Base-by-base conservation (phyloP, 2,329 filamentous ascomycete species). In the Waltergamsia citrina region DNA sequence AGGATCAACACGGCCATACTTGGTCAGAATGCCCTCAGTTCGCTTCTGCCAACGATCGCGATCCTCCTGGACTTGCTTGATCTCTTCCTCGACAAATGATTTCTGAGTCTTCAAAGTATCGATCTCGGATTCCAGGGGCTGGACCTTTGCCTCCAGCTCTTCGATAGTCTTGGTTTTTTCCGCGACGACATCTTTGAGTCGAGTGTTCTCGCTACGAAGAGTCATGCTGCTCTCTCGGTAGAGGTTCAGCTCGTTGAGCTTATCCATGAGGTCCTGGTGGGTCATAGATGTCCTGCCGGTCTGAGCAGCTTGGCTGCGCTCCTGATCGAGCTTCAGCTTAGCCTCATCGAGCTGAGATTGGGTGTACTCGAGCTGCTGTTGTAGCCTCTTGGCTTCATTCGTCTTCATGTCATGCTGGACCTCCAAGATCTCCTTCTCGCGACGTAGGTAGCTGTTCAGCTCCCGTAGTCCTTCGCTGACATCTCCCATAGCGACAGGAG, bases 371-470 rank as follows among this genome's bases (percentile, higher is more conserved):
- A 95, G 71, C 51, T 96, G 87, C 48, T 95, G 86, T 49, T 90
- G 85, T 27, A 95, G 61, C 35, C 92, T 78, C 59, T 93, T 94
- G 35, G 78, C 71, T 58, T 98, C 92, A 47, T 94, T 85, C 1
- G 79, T 71, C 48, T 90, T 88, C 29, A 96, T 69, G 46, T 95
- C 88, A 48, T 87, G 84, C 50, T 96, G 90, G n/a, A 95, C 85
- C 47, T 98, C 90, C 7, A 95, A 73, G 43, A 98, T 96, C 53
- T 96, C 92, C 65, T 96, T 98, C 60, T 98, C 93, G 27, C 86
- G 82, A 29, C 90, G 81, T 40, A 98, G 66, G 55, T 92, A 98
- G 41, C 76, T 82, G 59, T 94, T 93, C 37, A 98, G 75, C 49
- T 96, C 90, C 41, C 92, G 83, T 8, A 94, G 73, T 34, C 84